Evolutionary conservation across 2,329 filamentous ascomycete species (phyloP), one percentile per base, ranked within the genome.

Genomic region (Ambrosiella cleistominuta): DNA sequence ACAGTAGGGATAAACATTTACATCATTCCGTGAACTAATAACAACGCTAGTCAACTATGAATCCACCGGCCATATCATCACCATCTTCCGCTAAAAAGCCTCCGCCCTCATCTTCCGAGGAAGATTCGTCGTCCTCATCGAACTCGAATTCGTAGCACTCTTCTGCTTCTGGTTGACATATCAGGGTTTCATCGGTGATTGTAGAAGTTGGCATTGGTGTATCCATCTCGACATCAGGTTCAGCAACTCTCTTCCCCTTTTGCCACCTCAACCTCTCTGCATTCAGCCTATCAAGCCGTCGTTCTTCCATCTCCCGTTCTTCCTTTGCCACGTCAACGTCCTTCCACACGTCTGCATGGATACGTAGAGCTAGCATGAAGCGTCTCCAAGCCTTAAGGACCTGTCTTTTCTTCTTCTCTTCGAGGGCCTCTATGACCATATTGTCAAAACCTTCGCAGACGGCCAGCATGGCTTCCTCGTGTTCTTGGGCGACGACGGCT

Each of bases 301-400:
- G 39, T 15, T 57, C 55, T 38, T 51, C 55, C 27, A 39, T 53
- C 38, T 51, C 51, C 27, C 13, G 27, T 17, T 54, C 52, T 47
- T 60, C 59, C 39, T 45, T 52, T 50, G 56, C 51, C 4, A 52
- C 17, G 19, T 57, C 59, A 7, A 60, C 67, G 54, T 66, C 61
- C 8, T 42, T 54, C 38, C 58, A 62, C 19, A 95, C 81, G 60
- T 85, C 76, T 67, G 90, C 81, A 37, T 82, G 75, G 47, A 96
- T 87, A 44, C 87, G 75, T 65, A 97, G 65, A 0, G 82, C 86
- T 70, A 87, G 82, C 61, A 95, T 68, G 61, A 96, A 85, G 65
- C 83, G 82, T 36, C 70, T 68, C 72, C 72, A 74, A 37, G 89
- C 83, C 47, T 82, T 76, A 64, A 96, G 66, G 0, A 82, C 86